Base-by-base conservation (phyloP, 2,329 filamentous ascomycete species). In the Aspergillus melleus region DNA sequence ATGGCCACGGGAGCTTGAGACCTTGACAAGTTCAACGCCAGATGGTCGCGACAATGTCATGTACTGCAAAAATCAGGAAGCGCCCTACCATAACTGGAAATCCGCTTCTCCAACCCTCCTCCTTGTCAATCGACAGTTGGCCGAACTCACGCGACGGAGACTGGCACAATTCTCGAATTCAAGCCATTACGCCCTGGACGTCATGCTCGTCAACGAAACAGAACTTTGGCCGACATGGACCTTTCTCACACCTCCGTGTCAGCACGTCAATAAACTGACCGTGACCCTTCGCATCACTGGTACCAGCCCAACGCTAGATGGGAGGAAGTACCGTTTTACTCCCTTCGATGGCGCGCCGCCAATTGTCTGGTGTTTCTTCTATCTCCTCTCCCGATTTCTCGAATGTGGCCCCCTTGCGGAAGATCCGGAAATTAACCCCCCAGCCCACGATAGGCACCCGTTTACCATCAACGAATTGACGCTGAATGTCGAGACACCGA, bases 401-500 rank as follows among this genome's bases (percentile, higher is more conserved):
- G 49, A 57, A 36, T 39, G 24, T 12, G 55, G 55, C 3, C 55
- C 55, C 2, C 49, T 57, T n/a, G 55, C 36, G 0, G 55, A 52
- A 39, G 39, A 57, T 32, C 32, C 49, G 16, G 12, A 20, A 46
- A 9, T 16, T 9, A 19, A 32, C 14, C n/a, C 24, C 2, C n/a
- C 12, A 4, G 3, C 4, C 3, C 11, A 2, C n/a, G 12, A 16
- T 26, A 26, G 19, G 4, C 14, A 22, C 11, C 32, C 5, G 2
- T 54, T 46, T n/a, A 54, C 42, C 12, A 49, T 49, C 39, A 54
- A 58, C 20, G n/a, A 50, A 8, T 19, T 58, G n/a, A 52, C 51
- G n/a, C 6, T 58, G 16, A 32, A 58, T 29, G 52, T 58, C 20
- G 26, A 42, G 26, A 39, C 49, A 0, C 22, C 22, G 9, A 29